phyloP scores from a whole-genome alignment of 495 filamentous ascomycete genomes.

The Trichocladium uniseriatum region DNA sequence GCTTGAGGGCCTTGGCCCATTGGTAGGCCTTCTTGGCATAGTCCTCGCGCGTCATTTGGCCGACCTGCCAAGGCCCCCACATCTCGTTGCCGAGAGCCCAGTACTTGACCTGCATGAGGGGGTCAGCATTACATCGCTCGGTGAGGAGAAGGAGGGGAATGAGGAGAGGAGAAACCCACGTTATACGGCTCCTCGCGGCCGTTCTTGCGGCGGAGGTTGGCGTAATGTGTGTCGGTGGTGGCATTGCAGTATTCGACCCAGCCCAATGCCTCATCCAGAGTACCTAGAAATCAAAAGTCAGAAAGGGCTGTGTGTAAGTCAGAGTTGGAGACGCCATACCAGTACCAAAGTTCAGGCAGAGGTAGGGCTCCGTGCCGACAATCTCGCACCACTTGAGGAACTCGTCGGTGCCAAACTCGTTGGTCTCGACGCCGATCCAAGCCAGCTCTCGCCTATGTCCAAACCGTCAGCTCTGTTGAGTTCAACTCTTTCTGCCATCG shows the following conservation, averaged over 20 bases:
- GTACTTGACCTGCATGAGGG: conserved; percentile 30
- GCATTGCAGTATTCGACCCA: conserved; percentile 82
- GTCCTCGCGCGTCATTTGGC: conserved; percentile 62
- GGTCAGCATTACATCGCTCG: background rate
- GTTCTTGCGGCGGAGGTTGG: conserved; percentile 63
- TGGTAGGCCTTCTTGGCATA: conserved; percentile 69
- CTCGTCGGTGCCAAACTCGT: conserved; percentile 74
- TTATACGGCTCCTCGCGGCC: conserved; percentile 64
- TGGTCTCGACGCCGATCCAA: conserved; percentile 64
- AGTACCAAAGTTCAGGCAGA: conserved; percentile 67
- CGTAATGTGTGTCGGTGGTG: conserved; percentile 62
- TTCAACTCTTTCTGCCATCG: no score
- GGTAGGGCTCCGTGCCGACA: conserved; percentile 59
- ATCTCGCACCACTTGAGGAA: conserved; percentile 70
- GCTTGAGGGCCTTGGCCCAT: conserved; percentile 73
- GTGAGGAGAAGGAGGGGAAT: background rate
- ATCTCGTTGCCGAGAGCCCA: conserved; percentile 62
- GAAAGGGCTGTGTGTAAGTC: conserved; percentile 48
- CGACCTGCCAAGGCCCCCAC: conserved; percentile 75
- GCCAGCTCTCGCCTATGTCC: conserved; percentile 51
- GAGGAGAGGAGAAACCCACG: conserved; percentile 22
- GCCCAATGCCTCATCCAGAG: conserved; percentile 29
- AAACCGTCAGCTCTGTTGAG: no score
- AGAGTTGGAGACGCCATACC: no score
- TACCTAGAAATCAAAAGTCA: no score